Percentiles rank a stretch among this genome's conserved stretches.
These are phyloP conservation scores for Penicillium paradoxum DNA, from an alignment of 495 filamentous ascomycete species.

Conservation along the genomic window DNA sequence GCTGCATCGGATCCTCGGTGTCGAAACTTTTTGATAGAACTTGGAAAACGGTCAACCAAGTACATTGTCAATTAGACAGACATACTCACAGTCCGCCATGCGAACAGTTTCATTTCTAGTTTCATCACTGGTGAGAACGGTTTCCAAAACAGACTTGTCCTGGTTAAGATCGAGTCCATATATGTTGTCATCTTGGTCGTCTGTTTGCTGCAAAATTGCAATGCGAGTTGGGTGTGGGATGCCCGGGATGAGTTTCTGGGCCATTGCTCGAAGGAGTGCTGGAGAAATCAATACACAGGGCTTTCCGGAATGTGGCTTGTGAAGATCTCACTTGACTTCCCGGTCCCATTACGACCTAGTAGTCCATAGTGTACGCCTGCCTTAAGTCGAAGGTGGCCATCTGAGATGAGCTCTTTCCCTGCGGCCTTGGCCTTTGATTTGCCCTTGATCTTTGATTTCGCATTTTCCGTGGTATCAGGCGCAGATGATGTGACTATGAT, in stretches of 20 bases:
- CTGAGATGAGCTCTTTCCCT: slow-evolving; percentile 61
- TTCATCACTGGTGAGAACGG: slow-evolving; percentile 63
- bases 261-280: slow-evolving; percentile 70
- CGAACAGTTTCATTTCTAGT: slow-evolving; percentile 51
- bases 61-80: neutral
- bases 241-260: slow-evolving; percentile 72
- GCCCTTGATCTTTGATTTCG: slow-evolving; percentile 39
- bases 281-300: neutral
- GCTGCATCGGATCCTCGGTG: slow-evolving; percentile 46
- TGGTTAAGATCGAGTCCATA: slow-evolving; percentile 11
- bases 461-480: slow-evolving; percentile 20
- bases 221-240: slow-evolving; percentile 65
- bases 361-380: slow-evolving; percentile 67
- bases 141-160: slow-evolving; percentile 52
- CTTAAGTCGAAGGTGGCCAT: slow-evolving; percentile 65
- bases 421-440: slow-evolving; percentile 51
- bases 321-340: slow-evolving; percentile 64
- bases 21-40: slow-evolving; percentile 44
- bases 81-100: slow-evolving; percentile 51
- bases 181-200: slow-evolving; percentile 23
- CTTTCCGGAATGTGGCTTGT: neutral
- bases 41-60: slow-evolving; percentile 9
- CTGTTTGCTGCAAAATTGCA: slow-evolving; percentile 68
- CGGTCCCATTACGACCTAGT: slow-evolving; percentile 71
- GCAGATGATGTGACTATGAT: slow-evolving; percentile 52